Percentiles rank a stretch among this genome's conserved stretches.
Evolutionary conservation across 495 filamentous ascomycete species (phyloP).

Genomic region (Tuber borchii): DNA sequence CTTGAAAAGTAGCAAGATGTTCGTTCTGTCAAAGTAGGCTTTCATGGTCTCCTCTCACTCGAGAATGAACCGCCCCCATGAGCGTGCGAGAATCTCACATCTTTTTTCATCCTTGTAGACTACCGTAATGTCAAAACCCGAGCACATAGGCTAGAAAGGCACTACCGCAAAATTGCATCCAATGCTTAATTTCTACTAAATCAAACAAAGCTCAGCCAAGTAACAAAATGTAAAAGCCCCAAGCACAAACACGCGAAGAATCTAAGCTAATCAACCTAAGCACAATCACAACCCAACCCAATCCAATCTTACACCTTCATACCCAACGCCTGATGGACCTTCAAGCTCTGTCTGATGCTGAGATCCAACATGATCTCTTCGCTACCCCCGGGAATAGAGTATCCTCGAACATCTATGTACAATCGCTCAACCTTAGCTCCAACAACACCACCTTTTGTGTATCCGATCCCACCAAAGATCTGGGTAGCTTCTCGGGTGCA

Average conservation of each 20-base stretch:
- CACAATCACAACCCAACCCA: not conserved
- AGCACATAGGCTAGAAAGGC: not conserved
- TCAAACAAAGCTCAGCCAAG: constrained; percentile 4
- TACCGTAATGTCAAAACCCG: not conserved
- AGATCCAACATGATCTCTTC: constrained; percentile 99
- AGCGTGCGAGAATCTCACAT: not conserved
- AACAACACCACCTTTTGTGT: constrained; percentile 89
- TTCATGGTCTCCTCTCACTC: not conserved
- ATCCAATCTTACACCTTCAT: constrained; percentile 73
- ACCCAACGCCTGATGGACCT: constrained; percentile 81
- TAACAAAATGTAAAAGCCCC: not conserved
- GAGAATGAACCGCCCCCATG: not conserved
- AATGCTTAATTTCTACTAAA: not conserved
- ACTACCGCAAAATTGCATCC: not conserved
- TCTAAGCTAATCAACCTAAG: constrained; percentile 5
- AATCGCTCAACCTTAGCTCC: constrained; percentile 92
- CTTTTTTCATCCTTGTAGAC: not conserved
- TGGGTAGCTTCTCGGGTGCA: constrained; percentile 94
- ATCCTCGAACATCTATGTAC: constrained; percentile 94
- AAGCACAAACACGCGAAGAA: not conserved
- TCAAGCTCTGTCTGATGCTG: constrained; percentile 86
- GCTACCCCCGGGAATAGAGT: constrained; percentile 91
- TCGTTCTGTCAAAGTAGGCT: too few species aligned
- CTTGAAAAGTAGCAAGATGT: too few species aligned
- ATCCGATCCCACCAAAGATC: constrained; percentile 93